Evolutionary conservation across 2,329 filamentous ascomycete genomes (phyloP).

Genomic region (Colletotrichum lindemuthianum): DNA sequence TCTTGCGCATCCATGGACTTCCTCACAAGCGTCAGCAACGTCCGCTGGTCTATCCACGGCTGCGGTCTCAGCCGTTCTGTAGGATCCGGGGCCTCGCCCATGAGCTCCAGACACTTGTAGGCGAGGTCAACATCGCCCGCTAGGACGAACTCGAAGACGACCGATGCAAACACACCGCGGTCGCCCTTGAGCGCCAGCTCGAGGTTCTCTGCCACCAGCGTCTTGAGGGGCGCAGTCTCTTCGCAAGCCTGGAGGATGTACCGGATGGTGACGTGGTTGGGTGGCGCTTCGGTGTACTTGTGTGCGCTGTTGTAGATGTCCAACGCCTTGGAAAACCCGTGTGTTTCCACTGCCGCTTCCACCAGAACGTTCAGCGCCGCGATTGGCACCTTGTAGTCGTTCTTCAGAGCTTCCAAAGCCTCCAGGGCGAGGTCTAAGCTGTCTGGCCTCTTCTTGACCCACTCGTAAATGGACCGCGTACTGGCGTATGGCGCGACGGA

Average conservation of each 20-base stretch:
- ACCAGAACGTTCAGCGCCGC: conserved; percentile 47
- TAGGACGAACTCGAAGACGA: conserved; percentile 23
- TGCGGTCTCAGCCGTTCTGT: background rate
- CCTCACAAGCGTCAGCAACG: conserved; percentile 29
- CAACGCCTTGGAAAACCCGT: conserved; percentile 45
- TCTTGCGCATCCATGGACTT: conserved; percentile 32
- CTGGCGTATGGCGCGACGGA: conserved; percentile 65
- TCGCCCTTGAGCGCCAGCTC: conserved; percentile 36
- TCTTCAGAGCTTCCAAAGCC: conserved; percentile 64
- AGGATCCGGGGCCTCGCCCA: conserved; percentile 19
- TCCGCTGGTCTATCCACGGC: conserved; percentile 23
- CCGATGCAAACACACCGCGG: conserved; percentile 16
- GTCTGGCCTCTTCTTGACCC: conserved; percentile 59
- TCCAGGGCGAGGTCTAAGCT: conserved; percentile 63
- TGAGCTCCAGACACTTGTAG: conserved; percentile 29
- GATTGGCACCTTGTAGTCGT: conserved; percentile 49
- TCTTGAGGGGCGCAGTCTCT: conserved; percentile 39
- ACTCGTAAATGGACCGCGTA: conserved; percentile 70
- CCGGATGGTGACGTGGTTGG: conserved; percentile 42
- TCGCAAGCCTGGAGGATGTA: conserved; percentile 45
- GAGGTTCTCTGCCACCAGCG: conserved; percentile 45
- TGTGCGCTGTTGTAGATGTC: conserved; percentile 45
- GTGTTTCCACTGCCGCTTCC: conserved; percentile 45
- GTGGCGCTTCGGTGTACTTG: conserved; percentile 43
- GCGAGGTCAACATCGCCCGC: conserved; percentile 28